These are phyloP conservation scores for Hibiscus trionum DNA, from an alignment of 345 rosid species.

Conservation along the genomic window DNA sequence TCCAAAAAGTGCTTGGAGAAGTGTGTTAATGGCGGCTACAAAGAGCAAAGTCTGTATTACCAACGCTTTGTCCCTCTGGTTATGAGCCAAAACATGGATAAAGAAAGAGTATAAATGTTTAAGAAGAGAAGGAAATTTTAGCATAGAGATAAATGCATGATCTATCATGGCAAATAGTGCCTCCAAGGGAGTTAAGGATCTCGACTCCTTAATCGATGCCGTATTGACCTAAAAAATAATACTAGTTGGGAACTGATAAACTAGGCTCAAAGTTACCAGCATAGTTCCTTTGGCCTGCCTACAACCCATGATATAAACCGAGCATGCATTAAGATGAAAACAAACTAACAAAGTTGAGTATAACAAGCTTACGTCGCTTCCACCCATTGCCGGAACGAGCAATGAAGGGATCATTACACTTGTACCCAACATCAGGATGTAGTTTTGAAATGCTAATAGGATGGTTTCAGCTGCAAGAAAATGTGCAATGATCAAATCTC, in stretches of 20 bases:
- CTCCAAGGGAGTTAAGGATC: constrained; percentile 1
- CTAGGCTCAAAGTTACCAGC: constrained; percentile 1
- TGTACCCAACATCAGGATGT: constrained; percentile 85
- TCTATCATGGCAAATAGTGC: constrained; percentile 1
- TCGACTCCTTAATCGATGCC: neutral
- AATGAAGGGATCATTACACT: constrained; percentile 71
- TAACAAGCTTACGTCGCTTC: constrained; percentile 48
- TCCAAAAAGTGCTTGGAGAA: constrained; percentile 82
- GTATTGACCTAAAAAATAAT: constrained; percentile 4
- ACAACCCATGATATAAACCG: neutral
- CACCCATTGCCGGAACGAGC: constrained; percentile 94
- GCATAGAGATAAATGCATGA: constrained; percentile 2
- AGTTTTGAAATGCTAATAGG: constrained; percentile 86
- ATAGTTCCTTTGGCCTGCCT: neutral
- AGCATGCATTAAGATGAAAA: neutral
- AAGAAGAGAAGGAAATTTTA: neutral
- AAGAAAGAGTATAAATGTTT: neutral
- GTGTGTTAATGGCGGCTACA: constrained; percentile 82
- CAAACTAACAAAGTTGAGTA: neutral
- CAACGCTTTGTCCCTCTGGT: constrained; percentile 76
- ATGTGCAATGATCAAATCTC: neutral
- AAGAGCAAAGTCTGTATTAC: constrained; percentile 88
- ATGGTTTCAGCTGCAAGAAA: constrained; percentile 66
- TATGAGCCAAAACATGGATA: constrained; percentile 9
- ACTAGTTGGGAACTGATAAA: constrained; percentile 7